Evolutionary conservation across 1,284 basidiomycete genomes (phyloP), one percentile per base, ranked within the genome.

Genomic region (Peniophora sp.): DNA sequence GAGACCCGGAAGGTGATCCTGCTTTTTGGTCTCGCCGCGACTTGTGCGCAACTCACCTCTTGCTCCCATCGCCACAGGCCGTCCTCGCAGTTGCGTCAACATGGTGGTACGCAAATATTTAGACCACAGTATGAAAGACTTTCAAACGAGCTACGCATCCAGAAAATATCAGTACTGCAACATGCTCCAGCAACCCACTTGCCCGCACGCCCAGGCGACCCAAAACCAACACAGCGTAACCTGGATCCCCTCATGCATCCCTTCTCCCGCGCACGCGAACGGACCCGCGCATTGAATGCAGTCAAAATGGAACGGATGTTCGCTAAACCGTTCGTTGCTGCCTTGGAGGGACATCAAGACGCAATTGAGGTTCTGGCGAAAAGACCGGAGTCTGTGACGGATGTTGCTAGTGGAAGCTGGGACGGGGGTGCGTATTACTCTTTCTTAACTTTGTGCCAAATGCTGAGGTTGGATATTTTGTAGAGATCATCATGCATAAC

Each of bases 261-360:
- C 0, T 98, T 99, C 65, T 78, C 92, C 2, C 85, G 90, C 45
- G 89, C 93, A 12, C 74, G 97, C 54, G 96, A 99, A 71, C 92
- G 97, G 49, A 94, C 86, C 19, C 83, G 97, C 53, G 97, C 97
- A 2, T 67, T 99, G 47, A 97, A 94, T 54, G 96, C 96, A 0
- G 89, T 89, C 20, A 99, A 99, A 72, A 88, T 99, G 73, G 95
- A 98, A 53, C 76, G 92, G 49, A 92, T 99, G 72, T 98, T 98
- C 65, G 88, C 96, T 23, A 98, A 97, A 65, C 97, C 97, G 0
- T 99, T 99, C 60, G 78, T 99, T 8, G 92, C 82, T 25, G 80
- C 85, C 49, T 67, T 99, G 45, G 95, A 97, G 53, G 97, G 96
- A 0, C 96, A 98, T 68, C 77, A 91, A 27, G 97, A 99, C 66